Base-by-base conservation (phyloP, 495 filamentous ascomycete species). In the Aspergillus bridgeri region DNA sequence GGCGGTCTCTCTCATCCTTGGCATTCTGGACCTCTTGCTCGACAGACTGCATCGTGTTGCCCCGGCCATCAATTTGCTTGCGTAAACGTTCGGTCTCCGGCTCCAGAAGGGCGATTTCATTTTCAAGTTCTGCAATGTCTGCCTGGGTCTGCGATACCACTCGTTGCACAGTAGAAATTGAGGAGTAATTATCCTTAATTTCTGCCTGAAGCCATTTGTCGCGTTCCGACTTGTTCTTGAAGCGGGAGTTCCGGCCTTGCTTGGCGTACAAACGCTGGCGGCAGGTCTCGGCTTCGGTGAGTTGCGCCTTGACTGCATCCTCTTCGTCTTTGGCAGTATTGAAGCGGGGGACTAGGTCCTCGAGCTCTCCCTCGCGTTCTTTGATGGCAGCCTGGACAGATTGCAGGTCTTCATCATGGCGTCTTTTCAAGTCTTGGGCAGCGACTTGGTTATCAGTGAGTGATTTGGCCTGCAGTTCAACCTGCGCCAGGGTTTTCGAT, bases 261-360 rank as follows among this genome's bases (percentile, higher is more conserved):
- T 99, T 99, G 49, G 89, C 90, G 63, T 96, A 92, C 17, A 99
- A 79, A 23, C 92, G 86, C 62, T 89, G 87, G 43, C 91, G 79
- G 1, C 79, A 82, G 7, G 85, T 86, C 67, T 94, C 89, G 5
- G 90, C 90, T 42, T 87, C 80, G 19, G 87, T 86, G 4, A 97
- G 79, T 47, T 89, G 81, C 27, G 85, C 69, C 62, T 84, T 88
- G 27, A 91, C 75, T 5, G 76, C 75, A 13, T 78, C 78, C 66
- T 98, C 94, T 53, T 94, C 79, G 33, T 83, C 79, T 64, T 88
- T 90, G 62, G 83, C 85, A 27, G 82, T 74, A 45, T 83, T 88
- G 69, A 93, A 95, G 13, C 86, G 78, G 6, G 95, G 93, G 7
- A 83, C 69, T 11, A 96, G 69, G 48, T 87, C 76, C 43, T 80